Evolutionary conservation across 352 stramenopile species (phyloP), one percentile per base, ranked within the genome.

Genomic region (Globisporangium nagaii): DNA sequence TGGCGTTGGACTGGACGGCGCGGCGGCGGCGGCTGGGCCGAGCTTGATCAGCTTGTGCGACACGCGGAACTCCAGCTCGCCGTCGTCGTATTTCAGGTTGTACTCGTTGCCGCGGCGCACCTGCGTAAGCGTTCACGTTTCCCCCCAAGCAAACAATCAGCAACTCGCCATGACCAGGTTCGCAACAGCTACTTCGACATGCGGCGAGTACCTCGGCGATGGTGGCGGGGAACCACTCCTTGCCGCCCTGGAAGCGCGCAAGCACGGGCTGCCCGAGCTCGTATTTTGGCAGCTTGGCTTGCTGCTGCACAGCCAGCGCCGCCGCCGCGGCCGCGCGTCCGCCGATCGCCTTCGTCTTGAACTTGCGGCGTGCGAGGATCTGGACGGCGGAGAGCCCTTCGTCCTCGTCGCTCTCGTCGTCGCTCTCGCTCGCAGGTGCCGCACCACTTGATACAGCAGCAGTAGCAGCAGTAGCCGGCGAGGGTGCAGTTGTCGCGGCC

Each of bases 1-100:
- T 2, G 24, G 48, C n/a, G 42, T 47, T 32, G 47, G 41, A 34
- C 63, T 22, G 19, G 24, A 4, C 15, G 45, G 27, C 20, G 28
- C 6, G 20, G 31, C 12, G 12, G 46, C 6, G 12, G 31, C 28
- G 20, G 24, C 19, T 43, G 17, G 17, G 20, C n/a, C 15, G 4
- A 36, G 43, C 34, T 73, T 63, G 53, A 93, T 88, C 35, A 73
- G 62, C 28, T 66, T 63, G 46, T 73, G 58, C 12, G 79, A 67
- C n/a, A 93, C 83, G 37, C 75, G 74, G 47, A 81, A 81, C 41
- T 93, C 83, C 12, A 88, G 54, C 40, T 73, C 80, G 32, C 79
- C 83, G 35, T 93, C 83, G 64, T 93, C 83, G 44, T 91, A 93
- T 28, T 75, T 71, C 22, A 93, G 47, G 42, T 87, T 69, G 62